phyloP scores from a whole-genome alignment of 2,329 filamentous ascomycete genomes.

The Apiospora saccharicola region DNA sequence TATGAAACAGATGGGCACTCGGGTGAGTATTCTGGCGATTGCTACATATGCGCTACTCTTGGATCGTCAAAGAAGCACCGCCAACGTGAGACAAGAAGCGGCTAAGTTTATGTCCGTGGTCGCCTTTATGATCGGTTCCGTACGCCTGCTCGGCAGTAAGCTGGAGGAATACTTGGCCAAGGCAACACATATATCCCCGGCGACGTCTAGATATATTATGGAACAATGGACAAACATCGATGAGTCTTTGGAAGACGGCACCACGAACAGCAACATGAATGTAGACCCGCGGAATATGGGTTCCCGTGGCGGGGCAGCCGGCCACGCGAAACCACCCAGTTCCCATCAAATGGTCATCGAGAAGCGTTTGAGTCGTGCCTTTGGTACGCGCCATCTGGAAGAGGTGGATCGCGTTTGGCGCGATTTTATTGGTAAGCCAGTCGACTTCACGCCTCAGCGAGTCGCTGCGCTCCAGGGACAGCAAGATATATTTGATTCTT shows the following conservation, averaged over 20 bases:
- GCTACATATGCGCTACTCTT: slow-evolving; percentile 49
- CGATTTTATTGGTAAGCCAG: slow-evolving; percentile 33
- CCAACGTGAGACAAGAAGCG: slow-evolving; percentile 32
- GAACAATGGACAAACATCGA: slow-evolving; percentile 38
- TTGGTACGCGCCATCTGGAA: slow-evolving; percentile 27
- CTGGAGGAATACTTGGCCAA: slow-evolving; percentile 31
- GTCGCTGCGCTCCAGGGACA: slow-evolving; percentile 33
- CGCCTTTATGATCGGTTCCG: slow-evolving; percentile 35
- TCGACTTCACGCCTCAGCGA: slow-evolving; percentile 31
- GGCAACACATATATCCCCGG: slow-evolving; percentile 30
- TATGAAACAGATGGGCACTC: slow-evolving; percentile 34
- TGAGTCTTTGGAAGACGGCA: slow-evolving; percentile 29
- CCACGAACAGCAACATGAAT: slow-evolving; percentile 5
- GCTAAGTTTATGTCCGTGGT: slow-evolving; percentile 38
- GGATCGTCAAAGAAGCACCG: slow-evolving; percentile 39
- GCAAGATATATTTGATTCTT: slow-evolving; percentile 38
- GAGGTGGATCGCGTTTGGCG: slow-evolving; percentile 39
- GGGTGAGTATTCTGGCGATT: slow-evolving; percentile 45
- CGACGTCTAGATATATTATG: slow-evolving; percentile 37
- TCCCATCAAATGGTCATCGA: slow-evolving; percentile 24
- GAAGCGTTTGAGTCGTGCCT: slow-evolving; percentile 31
- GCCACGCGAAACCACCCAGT: not conserved
- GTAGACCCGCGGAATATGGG: not conserved
- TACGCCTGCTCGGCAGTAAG: slow-evolving; percentile 30
- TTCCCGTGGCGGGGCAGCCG: slow-evolving; percentile 24